Evolutionary conservation across 345 rosid species (phyloP), one percentile per base, ranked within the genome.

Genomic region (Durio zibethinus): DNA sequence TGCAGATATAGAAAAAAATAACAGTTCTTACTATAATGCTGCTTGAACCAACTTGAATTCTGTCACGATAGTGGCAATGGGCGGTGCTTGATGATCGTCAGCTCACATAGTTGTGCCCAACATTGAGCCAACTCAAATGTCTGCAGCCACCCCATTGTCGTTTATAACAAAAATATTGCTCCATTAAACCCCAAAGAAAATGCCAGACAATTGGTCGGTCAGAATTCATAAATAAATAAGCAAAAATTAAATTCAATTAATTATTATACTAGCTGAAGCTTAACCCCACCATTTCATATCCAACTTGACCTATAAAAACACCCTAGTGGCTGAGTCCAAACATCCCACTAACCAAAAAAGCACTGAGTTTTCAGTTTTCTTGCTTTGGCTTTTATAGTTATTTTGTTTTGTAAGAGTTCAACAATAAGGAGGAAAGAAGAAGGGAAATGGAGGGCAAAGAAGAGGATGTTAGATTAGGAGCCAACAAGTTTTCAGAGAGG

Each of bases 401-500:
- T n/a, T n/a, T 73, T 27, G n/a, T 11, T 25, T 59, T 7, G 33
- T 5, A 56, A 21, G 21, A 25, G 18, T 35, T 14, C 0, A 15
- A 65, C 0, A 25, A 1, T 20, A 7, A n/a, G 72, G 71, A 56
- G 7, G 14, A 2, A 18, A 45, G 38, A 38, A 10, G 33, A 52
- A 76, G 14, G n/a, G 52, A 68, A 74, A 82, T 84, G 86, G 89
- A 82, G 75, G 89, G 71, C 52, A 86, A 84, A 54, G 88, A 86
- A 62, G 90, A 88, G 72, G 91, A 88, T 65, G 91, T 88, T 78
- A 83, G 89, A 63, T 43, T 86, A 74, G 91, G 91, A 69, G 88
- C 88, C 73, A 88, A 82, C 88, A 84, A 88, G 88, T 88, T 64
- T 78, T 7, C 70, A 0, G 91, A 86, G 84, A 76, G 84, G 83